phyloP scores from a whole-genome alignment of 1,284 basidiomycete species.

The Meripilus lineatus region DNA sequence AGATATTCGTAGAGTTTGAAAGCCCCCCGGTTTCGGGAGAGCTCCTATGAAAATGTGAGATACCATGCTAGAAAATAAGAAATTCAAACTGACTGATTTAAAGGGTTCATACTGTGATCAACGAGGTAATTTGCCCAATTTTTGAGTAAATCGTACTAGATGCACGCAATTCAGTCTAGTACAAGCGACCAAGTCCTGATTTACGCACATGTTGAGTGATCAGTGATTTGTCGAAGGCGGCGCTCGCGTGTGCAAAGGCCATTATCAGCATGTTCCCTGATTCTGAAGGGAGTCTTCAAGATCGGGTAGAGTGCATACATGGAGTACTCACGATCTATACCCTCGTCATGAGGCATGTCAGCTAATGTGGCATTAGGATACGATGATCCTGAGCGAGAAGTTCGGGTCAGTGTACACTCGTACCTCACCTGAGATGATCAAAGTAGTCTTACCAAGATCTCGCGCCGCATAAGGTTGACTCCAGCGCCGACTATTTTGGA shows the following conservation, averaged over 20 bases:
- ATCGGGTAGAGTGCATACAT: too few species aligned
- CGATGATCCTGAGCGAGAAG: conserved; percentile 3
- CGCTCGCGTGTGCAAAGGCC: conserved; percentile 59
- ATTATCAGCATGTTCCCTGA: conserved; percentile 74
- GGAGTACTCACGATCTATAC: conserved; percentile 15
- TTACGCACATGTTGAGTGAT: conserved; percentile 46
- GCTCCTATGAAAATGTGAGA: too few species aligned
- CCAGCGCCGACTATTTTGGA: conserved; percentile 28
- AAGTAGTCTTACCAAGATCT: conserved; percentile 30
- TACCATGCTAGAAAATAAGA: too few species aligned
- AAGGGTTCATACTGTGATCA: conserved; percentile 49
- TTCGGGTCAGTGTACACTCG: neutral
- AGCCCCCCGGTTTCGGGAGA: too few species aligned
- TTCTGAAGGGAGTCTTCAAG: conserved; percentile 34
- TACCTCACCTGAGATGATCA: neutral
- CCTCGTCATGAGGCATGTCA: conserved; percentile 6
- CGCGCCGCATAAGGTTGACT: conserved; percentile 28
- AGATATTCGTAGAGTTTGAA: conserved; percentile 73
- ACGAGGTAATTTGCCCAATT: conserved; percentile 70
- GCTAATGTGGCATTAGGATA: conserved; percentile 16
- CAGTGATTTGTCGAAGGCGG: conserved; percentile 48
- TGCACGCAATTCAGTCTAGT: too few species aligned
- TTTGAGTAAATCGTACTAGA: conserved; percentile 50
- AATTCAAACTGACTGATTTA: conserved; percentile 41
- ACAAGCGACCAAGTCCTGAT: conserved; percentile 16